Percentiles rank a stretch among this genome's conserved stretches.
phyloP scores from a whole-genome alignment of 1,139 yeast genomes.

The Blastobotrys aristatus region DNA sequence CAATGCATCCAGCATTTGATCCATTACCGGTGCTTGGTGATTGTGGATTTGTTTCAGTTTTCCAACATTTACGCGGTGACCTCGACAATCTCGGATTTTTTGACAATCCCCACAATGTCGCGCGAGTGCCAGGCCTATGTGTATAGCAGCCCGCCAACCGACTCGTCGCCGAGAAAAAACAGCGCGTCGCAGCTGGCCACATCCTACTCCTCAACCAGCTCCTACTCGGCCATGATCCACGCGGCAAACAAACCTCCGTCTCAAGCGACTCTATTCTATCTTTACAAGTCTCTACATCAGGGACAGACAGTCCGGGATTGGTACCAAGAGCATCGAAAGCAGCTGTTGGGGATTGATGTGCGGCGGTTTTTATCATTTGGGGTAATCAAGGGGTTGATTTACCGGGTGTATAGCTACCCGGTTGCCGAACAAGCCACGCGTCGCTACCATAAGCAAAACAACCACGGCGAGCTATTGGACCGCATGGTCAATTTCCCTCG shows the following conservation, averaged over 20 bases:
- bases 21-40: conserved; percentile 80
- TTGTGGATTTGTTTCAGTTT: conserved; percentile 86
- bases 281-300: conserved; percentile 74
- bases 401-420: conserved; percentile 77
- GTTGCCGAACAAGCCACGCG: conserved; percentile 39
- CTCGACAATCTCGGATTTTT: conserved; percentile 62
- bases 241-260: conserved; percentile 20
- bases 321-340: conserved; percentile 61
- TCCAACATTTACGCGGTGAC: conserved; percentile 87
- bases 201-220: conserved; percentile 22
- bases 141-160: conserved; percentile 20
- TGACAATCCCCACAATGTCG: conserved; percentile 62
- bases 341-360: conserved; percentile 64
- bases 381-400: conserved; percentile 70
- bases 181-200: conserved; percentile 14
- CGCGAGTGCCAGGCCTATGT: conserved; percentile 84
- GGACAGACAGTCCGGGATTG: conserved; percentile 77
- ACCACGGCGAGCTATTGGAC: conserved; percentile 34
- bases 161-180: not conserved
- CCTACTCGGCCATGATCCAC: conserved; percentile 21
- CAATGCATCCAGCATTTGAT: conserved; percentile 88
- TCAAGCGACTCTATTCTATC: conserved; percentile 57
- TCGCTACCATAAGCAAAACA: conserved; percentile 1
- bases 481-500: conserved; percentile 53
- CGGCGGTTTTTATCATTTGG: conserved; percentile 87